These are phyloP conservation scores for Termitomyces sp. DNA, from an alignment of 768 basidiomycete species.

Conservation along the genomic window DNA sequence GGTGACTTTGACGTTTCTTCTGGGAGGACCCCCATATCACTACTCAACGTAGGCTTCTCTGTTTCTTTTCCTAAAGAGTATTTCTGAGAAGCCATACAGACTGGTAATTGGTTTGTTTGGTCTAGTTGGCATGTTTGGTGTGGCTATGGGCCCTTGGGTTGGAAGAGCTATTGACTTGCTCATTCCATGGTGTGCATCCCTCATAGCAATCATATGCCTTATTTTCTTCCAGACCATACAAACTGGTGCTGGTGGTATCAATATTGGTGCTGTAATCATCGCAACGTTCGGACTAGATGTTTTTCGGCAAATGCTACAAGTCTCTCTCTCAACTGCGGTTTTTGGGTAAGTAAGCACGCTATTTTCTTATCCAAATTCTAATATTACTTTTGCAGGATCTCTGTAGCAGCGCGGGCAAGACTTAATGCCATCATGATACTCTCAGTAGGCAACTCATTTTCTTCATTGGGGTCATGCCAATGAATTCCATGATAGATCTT, in stretches of 20 bases:
- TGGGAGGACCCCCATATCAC: conserved; percentile 69
- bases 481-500: conserved; percentile 39
- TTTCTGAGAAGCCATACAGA: conserved; percentile 17
- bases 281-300: conserved; percentile 65
- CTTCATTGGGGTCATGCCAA: neutral
- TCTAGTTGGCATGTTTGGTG: conserved; percentile 66
- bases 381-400: conserved; percentile 24
- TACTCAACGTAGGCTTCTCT: conserved; percentile 56
- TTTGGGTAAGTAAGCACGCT: conserved; percentile 33
- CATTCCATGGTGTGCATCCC: conserved; percentile 72
- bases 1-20: conserved; percentile 78
- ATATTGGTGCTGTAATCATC: conserved; percentile 64
- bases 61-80: neutral
- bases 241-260: conserved; percentile 62
- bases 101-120: conserved; percentile 69
- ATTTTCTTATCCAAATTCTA: neutral
- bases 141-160: conserved; percentile 62
- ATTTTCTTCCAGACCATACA: conserved; percentile 56
- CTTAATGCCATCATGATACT: conserved; percentile 74
- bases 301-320: conserved; percentile 69
- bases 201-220: conserved; percentile 44
- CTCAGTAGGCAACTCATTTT: conserved; percentile 32
- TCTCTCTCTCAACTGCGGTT: conserved; percentile 58
- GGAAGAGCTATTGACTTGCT: conserved; percentile 66
- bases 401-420: conserved; percentile 50